Evolutionary conservation across 2,329 filamentous ascomycete species (phyloP).

Genomic region (Aspergillus pseudoterreus): DNA sequence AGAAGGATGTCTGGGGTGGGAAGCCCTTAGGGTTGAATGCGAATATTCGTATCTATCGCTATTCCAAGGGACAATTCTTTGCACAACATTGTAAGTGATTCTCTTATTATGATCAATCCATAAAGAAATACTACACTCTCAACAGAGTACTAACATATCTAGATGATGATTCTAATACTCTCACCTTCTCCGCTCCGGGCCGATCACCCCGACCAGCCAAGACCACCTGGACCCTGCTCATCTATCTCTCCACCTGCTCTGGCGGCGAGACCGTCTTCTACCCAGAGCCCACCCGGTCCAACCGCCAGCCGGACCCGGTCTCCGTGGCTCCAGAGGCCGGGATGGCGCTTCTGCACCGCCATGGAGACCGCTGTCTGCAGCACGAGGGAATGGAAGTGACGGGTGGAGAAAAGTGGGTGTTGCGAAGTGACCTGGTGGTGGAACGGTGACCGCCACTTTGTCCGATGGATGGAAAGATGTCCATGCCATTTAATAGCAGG

Average conservation of each 20-base stretch:
- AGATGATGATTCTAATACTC: conserved; percentile 84
- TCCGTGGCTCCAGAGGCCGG: conserved; percentile 75
- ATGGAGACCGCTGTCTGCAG: conserved; percentile 83
- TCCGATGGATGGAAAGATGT: background rate
- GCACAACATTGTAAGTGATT: conserved; percentile 78
- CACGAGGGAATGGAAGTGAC: conserved; percentile 81
- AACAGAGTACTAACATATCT: background rate
- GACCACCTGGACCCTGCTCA: conserved; percentile 87
- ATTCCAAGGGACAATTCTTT: conserved; percentile 82
- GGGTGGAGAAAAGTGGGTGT: conserved; percentile 84
- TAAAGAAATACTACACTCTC: background rate
- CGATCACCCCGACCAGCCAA: conserved; percentile 49
- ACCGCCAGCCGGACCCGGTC: conserved; percentile 58
- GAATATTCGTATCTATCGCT: conserved; percentile 87
- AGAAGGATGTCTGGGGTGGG: conserved; percentile 65
- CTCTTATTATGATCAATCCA: background rate
- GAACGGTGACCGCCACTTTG: conserved; percentile 21
- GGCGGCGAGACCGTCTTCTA: conserved; percentile 94
- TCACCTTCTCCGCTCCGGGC: conserved; percentile 54
- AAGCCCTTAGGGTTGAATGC: conserved; percentile 79
- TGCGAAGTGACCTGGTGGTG: conserved; percentile 70
- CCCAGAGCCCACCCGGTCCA: conserved; percentile 54
- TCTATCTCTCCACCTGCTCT: conserved; percentile 80
- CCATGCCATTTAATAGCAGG: no score
- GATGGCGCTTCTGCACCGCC: conserved; percentile 79